phyloP scores from a whole-genome alignment of 805 yeast genomes.

The Tetrapisispora iriomotensis region DNA sequence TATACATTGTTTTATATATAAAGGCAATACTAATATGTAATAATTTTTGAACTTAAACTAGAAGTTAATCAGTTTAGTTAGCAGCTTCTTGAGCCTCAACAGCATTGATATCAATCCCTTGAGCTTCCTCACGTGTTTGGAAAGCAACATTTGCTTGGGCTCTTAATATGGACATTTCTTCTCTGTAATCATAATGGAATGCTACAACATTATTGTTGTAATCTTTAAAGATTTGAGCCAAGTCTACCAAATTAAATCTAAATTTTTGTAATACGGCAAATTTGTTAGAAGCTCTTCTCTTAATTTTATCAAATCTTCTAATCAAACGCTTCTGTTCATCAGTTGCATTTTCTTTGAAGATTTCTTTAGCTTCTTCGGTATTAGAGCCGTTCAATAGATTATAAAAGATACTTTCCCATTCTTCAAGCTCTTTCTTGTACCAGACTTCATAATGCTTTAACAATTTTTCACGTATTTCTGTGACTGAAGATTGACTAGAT shows the following conservation, averaged over 20 bases:
- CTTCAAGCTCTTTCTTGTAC: slow-evolving; percentile 31
- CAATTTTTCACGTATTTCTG: neutral
- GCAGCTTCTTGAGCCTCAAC: slow-evolving; percentile 18
- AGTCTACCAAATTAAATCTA: neutral
- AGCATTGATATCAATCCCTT: slow-evolving; percentile 13
- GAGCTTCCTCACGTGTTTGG: slow-evolving; percentile 37
- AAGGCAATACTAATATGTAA: no score
- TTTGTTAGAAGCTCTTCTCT: slow-evolving; percentile 3
- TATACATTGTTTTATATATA: no score
- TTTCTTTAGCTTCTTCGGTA: slow-evolving; percentile 1
- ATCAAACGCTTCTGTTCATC: slow-evolving; percentile 31
- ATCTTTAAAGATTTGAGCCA: neutral
- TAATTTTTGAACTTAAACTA: neutral
- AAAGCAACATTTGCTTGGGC: slow-evolving; percentile 48
- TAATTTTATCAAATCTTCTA: slow-evolving; percentile 36
- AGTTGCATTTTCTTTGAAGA: neutral
- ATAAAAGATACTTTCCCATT: slow-evolving; percentile 55
- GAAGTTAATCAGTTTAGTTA: neutral
- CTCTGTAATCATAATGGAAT: slow-evolving; percentile 26
- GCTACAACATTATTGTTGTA: neutral
- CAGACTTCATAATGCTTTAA: neutral
- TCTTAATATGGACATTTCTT: slow-evolving; percentile 44
- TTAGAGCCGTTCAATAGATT: slow-evolving; percentile 10
- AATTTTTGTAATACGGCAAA: slow-evolving; percentile 3
- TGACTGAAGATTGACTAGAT: neutral